Percentiles rank a stretch among this genome's conserved stretches.
phyloP scores from a whole-genome alignment of 495 filamentous ascomycete species.

The Hypoxylon lenormandii region DNA sequence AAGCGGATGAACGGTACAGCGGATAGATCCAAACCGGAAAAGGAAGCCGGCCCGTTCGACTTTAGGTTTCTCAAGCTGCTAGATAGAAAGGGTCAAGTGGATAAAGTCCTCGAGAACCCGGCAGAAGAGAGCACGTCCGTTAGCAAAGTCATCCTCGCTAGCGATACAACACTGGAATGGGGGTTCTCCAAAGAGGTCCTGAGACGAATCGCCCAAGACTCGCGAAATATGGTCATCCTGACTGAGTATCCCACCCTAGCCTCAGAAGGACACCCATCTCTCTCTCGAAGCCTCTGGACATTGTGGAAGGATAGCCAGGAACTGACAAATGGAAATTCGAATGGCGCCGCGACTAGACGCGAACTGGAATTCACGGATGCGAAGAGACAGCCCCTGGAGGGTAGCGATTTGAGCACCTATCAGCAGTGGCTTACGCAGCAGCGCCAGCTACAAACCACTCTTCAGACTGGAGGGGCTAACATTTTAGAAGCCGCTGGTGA shows the following conservation, averaged over 20 bases:
- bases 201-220: slow-evolving; percentile 75
- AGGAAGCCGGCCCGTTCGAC: slow-evolving; percentile 81
- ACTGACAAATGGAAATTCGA: slow-evolving; percentile 72
- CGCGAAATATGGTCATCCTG: slow-evolving; percentile 83
- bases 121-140: slow-evolving; percentile 53
- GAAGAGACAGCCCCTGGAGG: slow-evolving; percentile 72
- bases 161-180: slow-evolving; percentile 90
- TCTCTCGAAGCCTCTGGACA: slow-evolving; percentile 74
- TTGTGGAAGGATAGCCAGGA: slow-evolving; percentile 77
- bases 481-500: slow-evolving; percentile 77
- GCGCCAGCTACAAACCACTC: slow-evolving; percentile 79
- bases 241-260: slow-evolving; percentile 72
- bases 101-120: slow-evolving; percentile 65
- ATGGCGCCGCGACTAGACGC: slow-evolving; percentile 66
- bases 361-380: slow-evolving; percentile 70
- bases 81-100: slow-evolving; percentile 78
- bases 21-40: slow-evolving; percentile 52
- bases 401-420: slow-evolving; percentile 80
- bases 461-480: slow-evolving; percentile 73
- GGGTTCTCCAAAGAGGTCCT: slow-evolving; percentile 91
- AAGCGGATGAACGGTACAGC: slow-evolving; percentile 61
- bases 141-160: slow-evolving; percentile 87
- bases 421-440: slow-evolving; percentile 89
- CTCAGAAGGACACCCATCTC: slow-evolving; percentile 52
- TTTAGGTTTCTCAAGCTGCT: slow-evolving; percentile 87